Evolutionary conservation across 169 alveolate genomes (phyloP).

Genomic region (Perkinsus chesapeaki): DNA sequence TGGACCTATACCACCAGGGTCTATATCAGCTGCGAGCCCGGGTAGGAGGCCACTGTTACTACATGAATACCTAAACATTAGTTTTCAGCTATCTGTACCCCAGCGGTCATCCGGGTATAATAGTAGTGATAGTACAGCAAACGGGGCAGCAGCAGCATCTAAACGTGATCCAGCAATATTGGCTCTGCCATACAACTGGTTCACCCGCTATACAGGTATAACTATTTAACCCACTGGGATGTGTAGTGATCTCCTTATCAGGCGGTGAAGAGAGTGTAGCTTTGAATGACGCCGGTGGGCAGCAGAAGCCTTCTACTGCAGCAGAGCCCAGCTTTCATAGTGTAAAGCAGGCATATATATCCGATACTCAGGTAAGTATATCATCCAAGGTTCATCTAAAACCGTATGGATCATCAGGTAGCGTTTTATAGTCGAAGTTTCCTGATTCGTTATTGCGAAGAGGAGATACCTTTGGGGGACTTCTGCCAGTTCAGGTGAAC

Average conservation of each 20-base stretch:
- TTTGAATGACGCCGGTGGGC: no score
- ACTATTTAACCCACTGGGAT: no score
- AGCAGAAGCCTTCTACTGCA: no score
- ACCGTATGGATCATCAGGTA: not conserved
- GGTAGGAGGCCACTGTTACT: not conserved
- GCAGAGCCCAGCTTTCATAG: not conserved
- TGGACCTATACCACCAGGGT: constrained; percentile 77
- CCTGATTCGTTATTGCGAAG: constrained; percentile 39
- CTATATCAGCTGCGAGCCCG: constrained; percentile 49
- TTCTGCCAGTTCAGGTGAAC: not conserved
- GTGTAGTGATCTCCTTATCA: no score
- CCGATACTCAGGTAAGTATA: not conserved
- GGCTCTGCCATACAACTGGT: not conserved
- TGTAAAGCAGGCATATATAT: not conserved
- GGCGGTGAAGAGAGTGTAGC: no score
- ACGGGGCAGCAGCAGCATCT: not conserved
- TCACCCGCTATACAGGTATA: not conserved
- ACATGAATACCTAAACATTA: not conserved
- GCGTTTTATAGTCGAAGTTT: constrained; percentile 8
- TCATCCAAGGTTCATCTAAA: not conserved
- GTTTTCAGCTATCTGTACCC: not conserved
- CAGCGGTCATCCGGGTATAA: not conserved
- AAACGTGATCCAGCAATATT: not conserved
- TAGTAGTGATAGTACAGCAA: not conserved
- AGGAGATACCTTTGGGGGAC: constrained; percentile 18